Base-by-base conservation (phyloP, 306 rosid genomes). In the Fragaria ananassa region DNA sequence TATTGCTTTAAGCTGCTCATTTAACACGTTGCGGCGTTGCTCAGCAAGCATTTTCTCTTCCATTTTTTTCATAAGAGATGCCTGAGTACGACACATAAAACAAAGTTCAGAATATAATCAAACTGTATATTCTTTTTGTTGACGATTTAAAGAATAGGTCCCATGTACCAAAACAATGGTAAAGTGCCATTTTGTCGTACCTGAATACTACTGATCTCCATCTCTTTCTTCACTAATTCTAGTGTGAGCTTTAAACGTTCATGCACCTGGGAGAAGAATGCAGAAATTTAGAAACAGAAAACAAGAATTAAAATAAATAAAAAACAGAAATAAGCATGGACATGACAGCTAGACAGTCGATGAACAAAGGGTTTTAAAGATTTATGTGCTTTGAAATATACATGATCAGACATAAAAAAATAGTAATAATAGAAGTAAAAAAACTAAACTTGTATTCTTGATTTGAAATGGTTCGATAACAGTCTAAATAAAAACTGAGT, bases 1-100 rank as follows among this genome's bases (percentile, higher is more conserved):
- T 83, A 95, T 92, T 79, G 97, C 99, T 88, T 92, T 92, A 60
- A 95, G 97, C 74, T 95, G 98, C 89, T 95, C 98, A 23, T 89
- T 92, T 82, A 95, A 80, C 78, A 95, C 77, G 74, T 90, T 92
- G 44, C 97, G 95, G 29, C 98, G 96, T 80, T 92, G 98, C 85
- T 95, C 97, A 76, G 96, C 91, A 76, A 95, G 91, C 76, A 95
- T 95, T 86, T 92, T 95, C 79, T 95, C 96, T 85, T 95, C 99
- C 81, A 95, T 92, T 81, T 96, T 96, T 86, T 95, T 89, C 13
- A 96, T 96, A 86, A 95, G 91, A 72, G 96, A 86, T 87, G 91
- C 99, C 99, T 92, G 82, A 81, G 57, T 23, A 76, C 6, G 23
- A 29, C 19, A 64, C 41, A 78, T 19, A 23, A 77, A 78, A 80